A percentile compares a stretch with the other conserved stretches of the same genome.
Evolutionary conservation across 371 early-diverging fungal species (phyloP).

Genomic region (Edhazardia aedis): DNA sequence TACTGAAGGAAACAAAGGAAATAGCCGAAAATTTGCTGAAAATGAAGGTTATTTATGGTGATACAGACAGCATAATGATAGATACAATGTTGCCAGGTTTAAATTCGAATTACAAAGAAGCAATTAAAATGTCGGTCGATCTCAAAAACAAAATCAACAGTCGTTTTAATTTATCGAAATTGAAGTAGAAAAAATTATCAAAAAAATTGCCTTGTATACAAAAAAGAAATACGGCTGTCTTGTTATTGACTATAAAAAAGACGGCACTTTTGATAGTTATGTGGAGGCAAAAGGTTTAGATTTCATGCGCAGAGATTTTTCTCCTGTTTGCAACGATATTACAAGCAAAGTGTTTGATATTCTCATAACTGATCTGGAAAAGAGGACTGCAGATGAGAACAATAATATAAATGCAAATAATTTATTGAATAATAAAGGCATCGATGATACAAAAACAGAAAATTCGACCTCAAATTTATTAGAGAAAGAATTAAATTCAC

Average conservation of each 20-base stretch:
- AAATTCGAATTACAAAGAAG: constrained; percentile 46
- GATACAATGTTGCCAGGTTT: constrained; percentile 62
- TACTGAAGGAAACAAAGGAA: constrained; percentile 72
- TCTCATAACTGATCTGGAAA: constrained; percentile 20
- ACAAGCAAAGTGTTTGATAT: constrained; percentile 50
- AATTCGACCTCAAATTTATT: no score
- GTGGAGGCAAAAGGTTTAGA: constrained; percentile 91
- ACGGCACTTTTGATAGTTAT: constrained; percentile 5
- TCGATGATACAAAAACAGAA: constrained; percentile 59
- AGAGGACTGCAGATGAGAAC: not conserved
- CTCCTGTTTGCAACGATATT: constrained; percentile 64
- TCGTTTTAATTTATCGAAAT: constrained; percentile 72
- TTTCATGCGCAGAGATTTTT: constrained; percentile 89
- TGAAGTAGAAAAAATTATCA: constrained; percentile 81
- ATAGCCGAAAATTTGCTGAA: constrained; percentile 50
- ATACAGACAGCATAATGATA: constrained; percentile 99
- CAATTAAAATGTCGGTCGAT: constrained; percentile 56
- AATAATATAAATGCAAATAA: constrained; percentile 1
- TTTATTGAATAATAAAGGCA: constrained; percentile 49
- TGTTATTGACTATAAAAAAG: constrained; percentile 49
- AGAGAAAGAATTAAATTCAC: no score
- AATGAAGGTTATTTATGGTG: constrained; percentile 79
- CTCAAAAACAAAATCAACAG: constrained; percentile 67
- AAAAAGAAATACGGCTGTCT: constrained; percentile 98
- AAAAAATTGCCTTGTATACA: constrained; percentile 72